phyloP scores from a whole-genome alignment of 73 alveolate species.

The Tetrahymena thermophila region DNA sequence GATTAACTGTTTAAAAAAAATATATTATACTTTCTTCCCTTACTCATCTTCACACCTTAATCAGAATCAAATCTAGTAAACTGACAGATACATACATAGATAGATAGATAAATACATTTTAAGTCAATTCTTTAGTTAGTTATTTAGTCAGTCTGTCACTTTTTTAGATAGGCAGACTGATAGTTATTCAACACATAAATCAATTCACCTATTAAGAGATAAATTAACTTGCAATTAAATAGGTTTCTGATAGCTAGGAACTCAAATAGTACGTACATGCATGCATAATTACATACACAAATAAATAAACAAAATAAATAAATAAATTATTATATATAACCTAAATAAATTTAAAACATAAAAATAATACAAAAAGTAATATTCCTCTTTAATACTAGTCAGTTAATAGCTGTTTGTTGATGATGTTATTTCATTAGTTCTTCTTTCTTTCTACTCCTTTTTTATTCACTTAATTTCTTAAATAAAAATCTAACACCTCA shows the following conservation, averaged over 20 bases:
- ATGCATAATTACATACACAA: too few relatives aligned
- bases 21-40: neutral
- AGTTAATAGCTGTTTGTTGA: neutral
- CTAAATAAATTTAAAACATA: neutral
- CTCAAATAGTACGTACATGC: neutral
- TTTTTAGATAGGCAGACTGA: neutral
- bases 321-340: too few relatives aligned
- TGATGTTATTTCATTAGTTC: neutral
- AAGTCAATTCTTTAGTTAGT: neutral
- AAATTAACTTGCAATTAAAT: neutral
- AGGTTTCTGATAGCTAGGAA: neutral
- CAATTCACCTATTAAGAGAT: neutral
- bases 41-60: neutral
- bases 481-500: too few relatives aligned
- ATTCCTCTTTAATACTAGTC: neutral
- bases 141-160: neutral
- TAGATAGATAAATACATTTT: neutral
- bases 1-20: neutral
- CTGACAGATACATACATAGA: neutral
- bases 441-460: neutral
- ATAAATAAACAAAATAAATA: too few relatives aligned
- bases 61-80: neutral
- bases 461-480: neutral
- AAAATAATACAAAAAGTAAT: neutral
- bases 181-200: too few relatives aligned